These are phyloP conservation scores for Naganishia friedmannii DNA, from an alignment of 768 basidiomycete genomes.

Conservation along the genomic window DNA sequence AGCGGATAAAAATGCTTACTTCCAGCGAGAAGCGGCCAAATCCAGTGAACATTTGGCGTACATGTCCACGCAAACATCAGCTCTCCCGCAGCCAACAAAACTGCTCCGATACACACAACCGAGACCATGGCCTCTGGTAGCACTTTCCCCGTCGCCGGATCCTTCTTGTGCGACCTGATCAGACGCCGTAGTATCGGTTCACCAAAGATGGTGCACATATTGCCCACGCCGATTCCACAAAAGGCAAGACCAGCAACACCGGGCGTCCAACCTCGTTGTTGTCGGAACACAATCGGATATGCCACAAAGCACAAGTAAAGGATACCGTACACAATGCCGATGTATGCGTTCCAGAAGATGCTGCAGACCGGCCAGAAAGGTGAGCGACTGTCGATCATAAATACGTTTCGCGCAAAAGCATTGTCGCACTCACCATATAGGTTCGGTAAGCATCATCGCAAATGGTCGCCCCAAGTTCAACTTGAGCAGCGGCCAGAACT, in stretches of 20 bases:
- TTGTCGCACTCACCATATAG: slow-evolving; percentile 19
- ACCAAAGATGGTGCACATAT: slow-evolving; percentile 36
- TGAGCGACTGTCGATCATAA: neutral
- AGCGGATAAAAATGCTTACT: slow-evolving; percentile 38
- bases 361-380: neutral
- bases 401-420: neutral
- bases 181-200: slow-evolving; percentile 48
- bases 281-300: slow-evolving; percentile 54
- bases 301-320: slow-evolving; percentile 43
- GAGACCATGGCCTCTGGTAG: slow-evolving; percentile 54
- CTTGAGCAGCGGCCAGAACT: slow-evolving; percentile 13
- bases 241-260: slow-evolving; percentile 53
- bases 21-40: slow-evolving; percentile 69
- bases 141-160: slow-evolving; percentile 46
- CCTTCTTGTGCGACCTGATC: slow-evolving; percentile 46
- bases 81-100: slow-evolving; percentile 46
- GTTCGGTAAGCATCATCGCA: slow-evolving; percentile 28
- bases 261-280: slow-evolving; percentile 51
- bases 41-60: slow-evolving; percentile 58
- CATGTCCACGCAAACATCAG: slow-evolving; percentile 40
- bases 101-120: slow-evolving; percentile 49
- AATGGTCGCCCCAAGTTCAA: slow-evolving; percentile 14
- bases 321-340: slow-evolving; percentile 26
- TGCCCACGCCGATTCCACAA: slow-evolving; percentile 50
- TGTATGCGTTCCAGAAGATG: slow-evolving; percentile 28